Evolutionary conservation across 2,329 filamentous ascomycete species (phyloP), one percentile per base, ranked within the genome.

Genomic region (Penicillium olsonii): DNA sequence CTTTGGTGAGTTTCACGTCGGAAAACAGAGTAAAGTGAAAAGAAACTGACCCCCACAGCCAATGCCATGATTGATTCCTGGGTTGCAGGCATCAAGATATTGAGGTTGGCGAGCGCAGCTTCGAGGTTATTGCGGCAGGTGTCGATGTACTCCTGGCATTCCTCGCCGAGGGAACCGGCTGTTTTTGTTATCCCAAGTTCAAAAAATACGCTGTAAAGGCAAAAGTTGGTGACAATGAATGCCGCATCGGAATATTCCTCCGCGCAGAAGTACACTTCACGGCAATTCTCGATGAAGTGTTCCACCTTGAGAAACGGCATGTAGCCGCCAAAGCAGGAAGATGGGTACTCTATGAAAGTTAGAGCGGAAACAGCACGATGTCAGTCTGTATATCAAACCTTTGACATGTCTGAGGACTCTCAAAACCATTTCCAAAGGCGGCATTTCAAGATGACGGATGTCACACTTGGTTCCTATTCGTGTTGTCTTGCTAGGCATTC

Each of bases 51-150:
- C 0, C 79, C 83, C 7, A 85, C 67, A n/a, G 81, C 60, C 3
- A 87, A 70, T 9, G 83, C 81, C 54, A 84, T 77, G 18, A 85
- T 75, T 37, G 79, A 84, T 69, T 80, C 76, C 31, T 75, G 65
- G 24, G 72, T 80, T 19, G 81, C 74, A 1, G 82, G 78, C 59
- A 84, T 69, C 55, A 85, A 75, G 19, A 87, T 68, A 11, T 79
- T 78, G 47, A 85, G 69, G 56, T 78, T 70, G 17, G 70, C 68
- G 29, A 77, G 63, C 3, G 72, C 72, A 1, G 65, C 68, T 52
- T 78, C 74, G 15, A 79, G 59, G 41, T 79, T 79, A 14, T 64
- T 56, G 24, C 67, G 70, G 53, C 76, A 77, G 9, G 70, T 56
- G 2, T 60, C 55, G 0, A 63, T 56, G 47, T 71, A 70, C 18